Evolutionary conservation across 2,329 filamentous ascomycete genomes (phyloP), one percentile per base, ranked within the genome.

Genomic region (Alternaria longipes): DNA sequence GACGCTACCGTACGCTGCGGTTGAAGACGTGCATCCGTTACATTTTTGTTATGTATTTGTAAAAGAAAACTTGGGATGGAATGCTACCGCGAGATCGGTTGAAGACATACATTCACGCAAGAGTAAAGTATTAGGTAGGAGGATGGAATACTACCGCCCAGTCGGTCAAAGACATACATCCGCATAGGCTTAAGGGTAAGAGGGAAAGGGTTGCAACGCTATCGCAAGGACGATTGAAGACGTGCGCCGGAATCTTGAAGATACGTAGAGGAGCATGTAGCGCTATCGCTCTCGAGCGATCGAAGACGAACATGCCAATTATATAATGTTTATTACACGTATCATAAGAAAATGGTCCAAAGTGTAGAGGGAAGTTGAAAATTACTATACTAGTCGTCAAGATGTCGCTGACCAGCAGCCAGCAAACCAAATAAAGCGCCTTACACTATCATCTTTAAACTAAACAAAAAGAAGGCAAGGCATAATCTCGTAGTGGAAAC

Each of bases 21-120:
- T 60, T 52, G 57, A 60, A 56, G 57, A 56, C 53, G 46, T 60
- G 30, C 57, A 60, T 50, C 11, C 26, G 8, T 51, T 44, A 14
- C 40, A 18, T 51, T 34, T 18, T 51, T 34, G 18, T 49, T 24
- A 8, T 38, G 18, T 45, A 20, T 41, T 51, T 51, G 38, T 44
- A 34, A 7, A 24, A 12, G 24, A 24, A 14, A 4, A 4, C 8
- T 22, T 26, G 41, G 59, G 62, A 59, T 69, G 70, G 57, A 52
- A 71, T 70, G 72, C 72, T 74, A 73, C 68, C 66, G 63, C 66
- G 26, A 53, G 45, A 7, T 30, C 63, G 70, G 67, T 73, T 52
- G 59, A 73, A 72, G 71, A 73, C 71, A 68, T 71, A 62, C 67
- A 66, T 63, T 56, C 32, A 32, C 28, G 54, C 52, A 26, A 44